These are phyloP conservation scores for Pseudonitzschia pungens DNA, from an alignment of 108 stramenopile genomes.

Conservation along the genomic window DNA sequence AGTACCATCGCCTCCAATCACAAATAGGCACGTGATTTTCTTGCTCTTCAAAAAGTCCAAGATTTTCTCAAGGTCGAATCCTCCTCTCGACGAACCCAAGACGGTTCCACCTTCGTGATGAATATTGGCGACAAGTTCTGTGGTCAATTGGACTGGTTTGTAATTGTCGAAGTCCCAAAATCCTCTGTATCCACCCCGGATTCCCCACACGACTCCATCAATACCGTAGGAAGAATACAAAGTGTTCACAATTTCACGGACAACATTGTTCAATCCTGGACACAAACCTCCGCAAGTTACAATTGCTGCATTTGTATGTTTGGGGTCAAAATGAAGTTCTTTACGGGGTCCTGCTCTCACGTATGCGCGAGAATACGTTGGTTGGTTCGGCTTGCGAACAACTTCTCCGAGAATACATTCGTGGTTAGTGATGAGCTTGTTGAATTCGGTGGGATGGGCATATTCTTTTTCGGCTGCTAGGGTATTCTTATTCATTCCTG, in stretches of 20 bases:
- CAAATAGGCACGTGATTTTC: conserved; percentile 87
- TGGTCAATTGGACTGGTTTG: conserved; percentile 68
- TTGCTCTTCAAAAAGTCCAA: conserved; percentile 61
- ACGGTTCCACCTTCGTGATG: conserved; percentile 95
- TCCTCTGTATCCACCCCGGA: conserved; percentile 91
- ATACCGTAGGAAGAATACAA: conserved; percentile 81
- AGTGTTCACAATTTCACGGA: conserved; percentile 89
- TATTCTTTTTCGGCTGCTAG: conserved; percentile 23
- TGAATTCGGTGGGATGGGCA: conserved; percentile 54
- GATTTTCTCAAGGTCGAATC: conserved; percentile 93
- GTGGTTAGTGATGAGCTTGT: conserved; percentile 77
- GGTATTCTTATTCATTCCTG: conserved; percentile 19
- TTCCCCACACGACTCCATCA: conserved; percentile 84
- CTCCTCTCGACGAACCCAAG: conserved; percentile 91
- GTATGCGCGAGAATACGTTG: conserved; percentile 57
- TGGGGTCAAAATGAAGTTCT: conserved; percentile 88
- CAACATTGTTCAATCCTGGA: conserved; percentile 97
- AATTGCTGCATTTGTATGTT: conserved; percentile 90
- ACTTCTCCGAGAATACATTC: conserved; percentile 87
- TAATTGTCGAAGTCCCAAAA: conserved; percentile 72
- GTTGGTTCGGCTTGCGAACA: conserved; percentile 64
- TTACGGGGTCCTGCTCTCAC: conserved; percentile 87
- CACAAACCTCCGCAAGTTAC: conserved; percentile 94
- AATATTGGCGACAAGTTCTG: conserved; percentile 81
- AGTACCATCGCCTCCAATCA: conserved; percentile 99